A percentile compares a stretch with the other conserved stretches of the same genome.
Conservation (phyloP, 2,329 filamentous ascomycete species). For the Mycogone perniciosa region DNA sequence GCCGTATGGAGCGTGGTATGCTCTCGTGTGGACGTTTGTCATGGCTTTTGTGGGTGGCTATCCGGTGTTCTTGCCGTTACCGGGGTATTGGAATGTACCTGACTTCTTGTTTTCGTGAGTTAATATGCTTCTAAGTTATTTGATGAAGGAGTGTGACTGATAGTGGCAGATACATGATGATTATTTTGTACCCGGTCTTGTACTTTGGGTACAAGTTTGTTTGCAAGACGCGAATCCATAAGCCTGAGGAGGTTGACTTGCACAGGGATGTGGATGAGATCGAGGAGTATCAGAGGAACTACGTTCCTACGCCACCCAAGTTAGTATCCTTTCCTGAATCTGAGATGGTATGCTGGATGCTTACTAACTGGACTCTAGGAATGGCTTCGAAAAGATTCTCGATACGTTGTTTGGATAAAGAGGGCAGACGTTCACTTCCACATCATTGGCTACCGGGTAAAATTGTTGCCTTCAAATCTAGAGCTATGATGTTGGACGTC, state of each 20-base stretch:
- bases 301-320: constrained; percentile 47
- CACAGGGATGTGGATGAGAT: constrained; percentile 57
- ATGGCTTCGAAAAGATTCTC: constrained; percentile 17
- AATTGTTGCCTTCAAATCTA: too few species aligned
- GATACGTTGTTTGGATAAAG: constrained; percentile 17
- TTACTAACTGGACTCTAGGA: constrained; percentile 8
- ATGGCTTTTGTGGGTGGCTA: constrained; percentile 75
- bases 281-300: constrained; percentile 60
- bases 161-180: constrained; percentile 56
- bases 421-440: too few species aligned
- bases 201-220: constrained; percentile 67
- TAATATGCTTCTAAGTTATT: background rate
- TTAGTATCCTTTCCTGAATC: constrained; percentile 25
- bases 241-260: constrained; percentile 56
- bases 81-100: constrained; percentile 57
- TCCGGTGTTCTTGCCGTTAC: constrained; percentile 60
- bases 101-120: constrained; percentile 66
- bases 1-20: constrained; percentile 66
- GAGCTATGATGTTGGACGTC: too few species aligned
- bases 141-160: background rate
- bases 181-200: constrained; percentile 62
- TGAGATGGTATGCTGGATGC: background rate
- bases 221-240: constrained; percentile 54
- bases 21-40: constrained; percentile 54
- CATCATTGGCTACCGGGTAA: too few species aligned